Evolutionary conservation across 768 basidiomycete genomes (phyloP).

Genomic region (Mycena amicta): DNA sequence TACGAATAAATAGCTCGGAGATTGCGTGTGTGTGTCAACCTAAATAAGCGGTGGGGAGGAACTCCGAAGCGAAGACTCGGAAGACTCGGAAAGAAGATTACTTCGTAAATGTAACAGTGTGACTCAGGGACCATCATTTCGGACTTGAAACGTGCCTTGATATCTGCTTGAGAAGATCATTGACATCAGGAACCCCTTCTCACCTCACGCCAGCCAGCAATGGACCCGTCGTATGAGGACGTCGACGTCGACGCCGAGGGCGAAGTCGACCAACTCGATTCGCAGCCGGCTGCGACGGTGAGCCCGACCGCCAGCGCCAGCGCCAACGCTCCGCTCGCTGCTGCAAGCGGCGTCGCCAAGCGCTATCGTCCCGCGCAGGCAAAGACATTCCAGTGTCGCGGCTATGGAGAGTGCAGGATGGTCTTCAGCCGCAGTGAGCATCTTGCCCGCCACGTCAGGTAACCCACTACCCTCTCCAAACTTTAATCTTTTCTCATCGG

Average conservation of each 20-base stretch:
- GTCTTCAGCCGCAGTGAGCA: constrained; percentile 96
- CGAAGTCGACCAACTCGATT: constrained; percentile 2
- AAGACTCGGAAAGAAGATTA: neutral
- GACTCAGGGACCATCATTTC: constrained; percentile 1
- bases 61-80: neutral
- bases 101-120: neutral
- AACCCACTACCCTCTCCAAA: too few species aligned
- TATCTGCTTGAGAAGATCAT: neutral
- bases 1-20: too few species aligned
- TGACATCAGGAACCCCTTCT: neutral
- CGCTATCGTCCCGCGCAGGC: constrained; percentile 83
- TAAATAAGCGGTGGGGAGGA: neutral
- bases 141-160: neutral
- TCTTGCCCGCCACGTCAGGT: constrained; percentile 94
- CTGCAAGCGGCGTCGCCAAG: constrained; percentile 41
- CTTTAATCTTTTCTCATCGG: too few species aligned
- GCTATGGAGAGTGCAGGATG: constrained; percentile 95
- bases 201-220: neutral
- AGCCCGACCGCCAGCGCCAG: neutral
- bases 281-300: neutral
- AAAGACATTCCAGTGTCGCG: constrained; percentile 94
- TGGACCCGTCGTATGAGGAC: neutral
- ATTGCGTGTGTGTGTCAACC: too few species aligned
- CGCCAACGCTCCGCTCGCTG: neutral
- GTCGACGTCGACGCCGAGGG: constrained; percentile 7